These are phyloP conservation scores for Alternaria ventricosa DNA, from an alignment of 2,329 filamentous ascomycete species.

Conservation along the genomic window DNA sequence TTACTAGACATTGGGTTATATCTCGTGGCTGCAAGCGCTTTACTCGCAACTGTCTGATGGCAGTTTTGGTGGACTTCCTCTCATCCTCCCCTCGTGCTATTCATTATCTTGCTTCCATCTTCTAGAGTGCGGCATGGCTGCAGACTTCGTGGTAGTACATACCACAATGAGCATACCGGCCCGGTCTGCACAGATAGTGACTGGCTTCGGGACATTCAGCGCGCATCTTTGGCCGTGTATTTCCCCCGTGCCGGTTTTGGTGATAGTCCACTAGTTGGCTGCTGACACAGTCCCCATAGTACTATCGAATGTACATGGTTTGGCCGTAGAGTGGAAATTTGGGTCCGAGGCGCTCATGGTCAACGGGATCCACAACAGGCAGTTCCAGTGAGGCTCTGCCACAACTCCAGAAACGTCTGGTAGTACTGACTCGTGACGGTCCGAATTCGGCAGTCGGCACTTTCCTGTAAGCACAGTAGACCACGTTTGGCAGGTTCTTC, in stretches of 20 bases:
- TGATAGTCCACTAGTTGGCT: not conserved
- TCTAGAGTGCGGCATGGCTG: not conserved
- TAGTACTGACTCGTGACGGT: not conserved
- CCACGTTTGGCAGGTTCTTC: not conserved
- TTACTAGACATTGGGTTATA: not conserved
- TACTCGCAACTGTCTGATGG: not conserved
- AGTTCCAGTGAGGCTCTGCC: not conserved
- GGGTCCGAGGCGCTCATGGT: not conserved
- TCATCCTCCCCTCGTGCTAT: not conserved
- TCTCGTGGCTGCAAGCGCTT: not conserved
- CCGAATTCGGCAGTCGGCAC: not conserved
- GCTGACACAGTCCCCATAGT: not conserved
- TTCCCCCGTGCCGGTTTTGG: not conserved
- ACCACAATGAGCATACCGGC: not conserved
- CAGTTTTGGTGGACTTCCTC: not conserved
- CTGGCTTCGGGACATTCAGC: not conserved
- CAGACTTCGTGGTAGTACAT: not conserved
- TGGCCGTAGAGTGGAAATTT: not conserved
- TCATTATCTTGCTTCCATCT: not conserved
- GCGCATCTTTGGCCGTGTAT: not conserved
- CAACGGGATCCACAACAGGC: not conserved
- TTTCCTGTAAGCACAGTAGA: not conserved
- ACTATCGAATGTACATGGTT: not conserved
- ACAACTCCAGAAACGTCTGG: not conserved
- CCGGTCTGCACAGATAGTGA: not conserved